Evolutionary conservation across 306 rosid genomes (phyloP).

Genomic region (Castanea sativa): DNA sequence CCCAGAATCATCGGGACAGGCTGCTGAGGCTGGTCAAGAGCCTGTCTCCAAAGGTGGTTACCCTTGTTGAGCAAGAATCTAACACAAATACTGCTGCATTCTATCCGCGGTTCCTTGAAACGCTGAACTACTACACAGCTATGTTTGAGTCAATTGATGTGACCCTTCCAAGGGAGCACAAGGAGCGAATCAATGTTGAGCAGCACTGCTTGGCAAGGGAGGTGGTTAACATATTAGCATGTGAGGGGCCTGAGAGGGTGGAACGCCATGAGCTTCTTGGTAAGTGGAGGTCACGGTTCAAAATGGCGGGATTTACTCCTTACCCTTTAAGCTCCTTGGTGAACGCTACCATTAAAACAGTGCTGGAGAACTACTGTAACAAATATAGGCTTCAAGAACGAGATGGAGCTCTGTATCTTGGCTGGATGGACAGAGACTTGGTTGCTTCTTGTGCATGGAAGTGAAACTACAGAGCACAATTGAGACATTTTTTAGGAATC

Average conservation of each 20-base stretch:
- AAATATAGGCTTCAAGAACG: slow-evolving; percentile 79
- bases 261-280: slow-evolving; percentile 90
- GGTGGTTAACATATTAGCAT: slow-evolving; percentile 88
- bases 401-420: slow-evolving; percentile 87
- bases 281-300: slow-evolving; percentile 79
- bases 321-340: slow-evolving; percentile 88
- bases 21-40: slow-evolving; percentile 78
- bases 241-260: slow-evolving; percentile 91
- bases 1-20: slow-evolving; percentile 76
- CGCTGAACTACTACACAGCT: slow-evolving; percentile 74
- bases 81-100: slow-evolving; percentile 88
- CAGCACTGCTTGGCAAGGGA: slow-evolving; percentile 96
- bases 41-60: slow-evolving; percentile 88
- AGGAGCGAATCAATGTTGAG: slow-evolving; percentile 86
- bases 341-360: slow-evolving; percentile 77
- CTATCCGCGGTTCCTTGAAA: slow-evolving; percentile 72
- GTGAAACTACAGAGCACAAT: slow-evolving; percentile 34
- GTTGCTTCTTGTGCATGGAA: slow-evolving; percentile 98
- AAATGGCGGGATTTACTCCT: slow-evolving; percentile 92
- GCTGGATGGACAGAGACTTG: slow-evolving; percentile 95
- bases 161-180: slow-evolving; percentile 69
- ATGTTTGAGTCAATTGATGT: slow-evolving; percentile 94
- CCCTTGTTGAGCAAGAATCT: slow-evolving; percentile 96
- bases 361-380: slow-evolving; percentile 71
- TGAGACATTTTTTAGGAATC: neutral